Evolutionary conservation across 768 basidiomycete species (phyloP).

Genomic region (Fomitopsis pulvina): DNA sequence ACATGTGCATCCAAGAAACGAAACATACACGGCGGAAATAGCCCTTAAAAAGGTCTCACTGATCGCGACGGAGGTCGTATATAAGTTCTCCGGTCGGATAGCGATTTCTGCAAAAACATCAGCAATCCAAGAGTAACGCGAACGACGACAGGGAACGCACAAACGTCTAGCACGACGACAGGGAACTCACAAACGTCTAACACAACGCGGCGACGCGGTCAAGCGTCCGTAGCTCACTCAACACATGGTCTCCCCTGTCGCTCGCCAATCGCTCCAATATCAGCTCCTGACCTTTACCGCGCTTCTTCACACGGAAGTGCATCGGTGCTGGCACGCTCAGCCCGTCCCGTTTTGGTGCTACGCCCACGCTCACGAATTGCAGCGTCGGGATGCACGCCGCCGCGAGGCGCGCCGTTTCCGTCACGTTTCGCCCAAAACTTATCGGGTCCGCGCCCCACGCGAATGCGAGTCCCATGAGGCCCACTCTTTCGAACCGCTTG

Average conservation of each 20-base stretch:
- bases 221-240: conserved; percentile 4
- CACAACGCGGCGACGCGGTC: neutral
- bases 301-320: conserved; percentile 9
- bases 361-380: conserved; percentile 9
- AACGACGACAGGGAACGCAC: too few relatives aligned
- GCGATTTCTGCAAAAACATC: neutral
- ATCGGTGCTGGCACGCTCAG: neutral
- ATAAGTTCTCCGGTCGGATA: neutral
- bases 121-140: too few relatives aligned
- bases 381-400: conserved; percentile 6
- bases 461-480: conserved; percentile 10
- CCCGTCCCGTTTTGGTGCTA: neutral
- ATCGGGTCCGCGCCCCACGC: neutral
- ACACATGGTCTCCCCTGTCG: conserved; percentile 8
- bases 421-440: neutral
- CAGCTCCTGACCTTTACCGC: conserved; percentile 5
- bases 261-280: conserved; percentile 6
- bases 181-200: too few relatives aligned
- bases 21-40: too few relatives aligned
- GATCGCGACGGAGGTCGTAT: neutral
- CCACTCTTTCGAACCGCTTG: conserved; percentile 6
- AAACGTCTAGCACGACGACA: too few relatives aligned
- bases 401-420: conserved; percentile 5
- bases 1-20: neutral
- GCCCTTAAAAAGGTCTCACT: neutral